These are phyloP conservation scores for Exophiala sp. DNA, from an alignment of 2,329 filamentous ascomycete species.

Conservation along the genomic window DNA sequence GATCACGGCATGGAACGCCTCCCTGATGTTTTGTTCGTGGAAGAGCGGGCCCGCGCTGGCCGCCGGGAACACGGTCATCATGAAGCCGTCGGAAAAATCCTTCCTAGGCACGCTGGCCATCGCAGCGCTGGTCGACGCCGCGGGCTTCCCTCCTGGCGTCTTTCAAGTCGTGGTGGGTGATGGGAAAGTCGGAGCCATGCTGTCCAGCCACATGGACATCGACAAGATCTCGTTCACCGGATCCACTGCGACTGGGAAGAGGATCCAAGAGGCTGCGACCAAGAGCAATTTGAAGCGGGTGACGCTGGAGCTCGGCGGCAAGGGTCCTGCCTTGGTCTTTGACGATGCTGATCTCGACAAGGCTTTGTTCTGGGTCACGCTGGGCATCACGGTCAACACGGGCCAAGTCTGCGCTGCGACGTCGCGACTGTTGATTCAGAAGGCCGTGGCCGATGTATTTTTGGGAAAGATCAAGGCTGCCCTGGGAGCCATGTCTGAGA, in stretches of 20 bases:
- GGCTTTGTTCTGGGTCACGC: too few species aligned
- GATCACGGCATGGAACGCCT: constrained; percentile 76
- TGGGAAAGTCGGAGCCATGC: constrained; percentile 30
- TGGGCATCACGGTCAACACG: too few species aligned
- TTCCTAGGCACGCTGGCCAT: constrained; percentile 54
- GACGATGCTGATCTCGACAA: constrained; percentile 59
- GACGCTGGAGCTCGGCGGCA: constrained; percentile 59
- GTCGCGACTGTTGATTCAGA: neutral
- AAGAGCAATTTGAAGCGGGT: constrained; percentile 51
- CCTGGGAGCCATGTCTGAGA: constrained; percentile 65
- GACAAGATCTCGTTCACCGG: constrained; percentile 40
- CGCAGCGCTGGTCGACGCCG: constrained; percentile 53
- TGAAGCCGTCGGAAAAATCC: constrained; percentile 55
- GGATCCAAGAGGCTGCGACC: constrained; percentile 33
- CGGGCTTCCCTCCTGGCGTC: constrained; percentile 38
- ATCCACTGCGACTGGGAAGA: constrained; percentile 33
- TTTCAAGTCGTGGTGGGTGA: constrained; percentile 33
- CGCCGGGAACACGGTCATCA: constrained; percentile 51
- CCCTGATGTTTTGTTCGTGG: constrained; percentile 66
- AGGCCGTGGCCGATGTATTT: constrained; percentile 49
- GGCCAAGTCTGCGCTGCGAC: neutral
- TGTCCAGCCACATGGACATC: constrained; percentile 33
- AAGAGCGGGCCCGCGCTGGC: constrained; percentile 54
- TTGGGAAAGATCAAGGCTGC: constrained; percentile 59
- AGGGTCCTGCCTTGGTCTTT: constrained; percentile 59